phyloP scores from a whole-genome alignment of 805 yeast species.

The Wickerhamomyces bisporus region DNA sequence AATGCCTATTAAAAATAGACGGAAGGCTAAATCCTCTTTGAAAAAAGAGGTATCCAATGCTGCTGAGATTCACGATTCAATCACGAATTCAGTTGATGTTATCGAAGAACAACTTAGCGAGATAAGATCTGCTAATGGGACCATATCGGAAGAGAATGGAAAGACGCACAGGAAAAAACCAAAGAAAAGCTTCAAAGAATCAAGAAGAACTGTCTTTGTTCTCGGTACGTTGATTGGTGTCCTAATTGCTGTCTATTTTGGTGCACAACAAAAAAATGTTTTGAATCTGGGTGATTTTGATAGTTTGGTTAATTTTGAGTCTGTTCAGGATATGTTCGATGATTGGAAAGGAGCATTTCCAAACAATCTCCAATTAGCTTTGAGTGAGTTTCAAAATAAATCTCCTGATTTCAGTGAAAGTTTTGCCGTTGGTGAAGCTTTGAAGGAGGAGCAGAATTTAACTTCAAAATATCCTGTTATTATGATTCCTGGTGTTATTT shows the following conservation, averaged over 20 bases:
- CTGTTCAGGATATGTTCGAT: slow-evolving; percentile 51
- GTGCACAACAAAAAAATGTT: slow-evolving; percentile 35
- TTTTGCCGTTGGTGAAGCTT: slow-evolving; percentile 77
- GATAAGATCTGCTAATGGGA: slow-evolving; percentile 10
- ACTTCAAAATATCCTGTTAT: slow-evolving; percentile 71
- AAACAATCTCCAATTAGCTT: slow-evolving; percentile 48
- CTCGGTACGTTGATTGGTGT: slow-evolving; percentile 75
- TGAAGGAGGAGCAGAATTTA: slow-evolving; percentile 47
- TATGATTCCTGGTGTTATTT: slow-evolving; percentile 93
- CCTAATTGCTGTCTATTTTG: slow-evolving; percentile 56
- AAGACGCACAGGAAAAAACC: not conserved
- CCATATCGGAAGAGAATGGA: not conserved
- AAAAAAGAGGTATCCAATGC: not conserved
- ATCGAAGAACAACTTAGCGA: slow-evolving; percentile 14
- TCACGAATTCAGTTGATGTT: slow-evolving; percentile 12
- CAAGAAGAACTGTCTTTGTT: slow-evolving; percentile 56
- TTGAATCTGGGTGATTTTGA: slow-evolving; percentile 27
- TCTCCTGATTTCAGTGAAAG: slow-evolving; percentile 61
- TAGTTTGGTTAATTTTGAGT: slow-evolving; percentile 32
- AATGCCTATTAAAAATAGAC: not conserved
- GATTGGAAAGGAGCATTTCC: slow-evolving; percentile 81
- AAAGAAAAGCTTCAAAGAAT: slow-evolving; percentile 30
- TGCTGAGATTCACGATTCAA: slow-evolving; percentile 9
- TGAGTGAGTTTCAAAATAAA: slow-evolving; percentile 44
- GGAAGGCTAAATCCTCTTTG: not conserved